Evolutionary conservation across 768 basidiomycete species (phyloP).

Genomic region (Lenzites betulinus): DNA sequence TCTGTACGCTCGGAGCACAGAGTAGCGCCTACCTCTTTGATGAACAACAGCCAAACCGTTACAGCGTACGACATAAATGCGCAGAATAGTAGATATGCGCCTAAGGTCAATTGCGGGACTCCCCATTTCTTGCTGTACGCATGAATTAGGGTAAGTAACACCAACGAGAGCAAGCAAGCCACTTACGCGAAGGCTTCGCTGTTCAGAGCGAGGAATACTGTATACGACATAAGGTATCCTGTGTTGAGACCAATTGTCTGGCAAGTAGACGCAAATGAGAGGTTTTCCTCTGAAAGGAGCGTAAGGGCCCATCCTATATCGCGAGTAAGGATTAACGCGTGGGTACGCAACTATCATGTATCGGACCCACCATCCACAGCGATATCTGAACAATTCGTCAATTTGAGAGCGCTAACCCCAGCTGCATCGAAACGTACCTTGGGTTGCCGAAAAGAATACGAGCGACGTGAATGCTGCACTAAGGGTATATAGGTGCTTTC

Average conservation of each 20-base stretch:
- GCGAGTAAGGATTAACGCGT: slow-evolving; percentile 42
- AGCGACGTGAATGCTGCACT: slow-evolving; percentile 86
- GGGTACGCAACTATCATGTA: slow-evolving; percentile 26
- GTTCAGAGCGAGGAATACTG: slow-evolving; percentile 96
- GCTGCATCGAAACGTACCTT: slow-evolving; percentile 57
- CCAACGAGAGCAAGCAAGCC: background rate
- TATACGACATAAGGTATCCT: slow-evolving; percentile 95
- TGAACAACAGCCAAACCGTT: slow-evolving; percentile 90
- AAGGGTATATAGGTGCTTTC: slow-evolving; percentile 72
- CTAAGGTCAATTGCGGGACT: slow-evolving; percentile 67
- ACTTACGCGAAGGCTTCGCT: slow-evolving; percentile 86
- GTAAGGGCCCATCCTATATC: slow-evolving; percentile 75
- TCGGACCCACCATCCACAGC: slow-evolving; percentile 84
- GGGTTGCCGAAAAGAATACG: slow-evolving; percentile 95
- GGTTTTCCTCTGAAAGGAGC: slow-evolving; percentile 85
- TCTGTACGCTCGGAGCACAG: background rate
- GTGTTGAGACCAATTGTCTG: slow-evolving; percentile 97
- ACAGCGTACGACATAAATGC: slow-evolving; percentile 76
- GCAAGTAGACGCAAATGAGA: slow-evolving; percentile 96
- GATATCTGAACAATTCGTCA: slow-evolving; percentile 64
- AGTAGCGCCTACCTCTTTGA: slow-evolving; percentile 71
- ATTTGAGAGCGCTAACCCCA: background rate
- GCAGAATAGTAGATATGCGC: slow-evolving; percentile 87
- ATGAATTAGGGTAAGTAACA: slow-evolving; percentile 5
- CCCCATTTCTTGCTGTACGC: slow-evolving; percentile 70